A percentile compares a stretch with the other conserved stretches of the same genome.
Conservation (phyloP, 345 rosid species). For the thale cress (Arabidopsis thaliana) region TAIR10.1 NC_003076.8:9571501-9572000, state of each 20-base stretch:
- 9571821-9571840: constrained; percentile 3
- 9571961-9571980: constrained; percentile 53
- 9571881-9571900: constrained; percentile 67
- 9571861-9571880: constrained; percentile 80
- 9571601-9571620: not conserved
- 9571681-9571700: constrained; percentile 66
- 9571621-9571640: not conserved
- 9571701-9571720: constrained; percentile 60
- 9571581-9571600: constrained; percentile 6
- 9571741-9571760: constrained; percentile 57
- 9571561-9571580: constrained; percentile 37
- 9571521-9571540: constrained; percentile 24
- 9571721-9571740: constrained; percentile 49
- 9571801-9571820: not conserved
- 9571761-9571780: constrained; percentile 84
- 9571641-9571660: constrained; percentile 36
- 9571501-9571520: constrained; percentile 26
- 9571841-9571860: constrained; percentile 34
- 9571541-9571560: constrained; percentile 25
- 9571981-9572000: constrained; percentile 1
- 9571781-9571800: constrained; percentile 45
- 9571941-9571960: constrained; percentile 72
- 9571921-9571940: constrained; percentile 63
- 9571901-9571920: constrained; percentile 69
- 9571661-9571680: constrained; percentile 64